phyloP scores from a whole-genome alignment of 257 asterid species.

The Nemophila menziesii region DNA sequence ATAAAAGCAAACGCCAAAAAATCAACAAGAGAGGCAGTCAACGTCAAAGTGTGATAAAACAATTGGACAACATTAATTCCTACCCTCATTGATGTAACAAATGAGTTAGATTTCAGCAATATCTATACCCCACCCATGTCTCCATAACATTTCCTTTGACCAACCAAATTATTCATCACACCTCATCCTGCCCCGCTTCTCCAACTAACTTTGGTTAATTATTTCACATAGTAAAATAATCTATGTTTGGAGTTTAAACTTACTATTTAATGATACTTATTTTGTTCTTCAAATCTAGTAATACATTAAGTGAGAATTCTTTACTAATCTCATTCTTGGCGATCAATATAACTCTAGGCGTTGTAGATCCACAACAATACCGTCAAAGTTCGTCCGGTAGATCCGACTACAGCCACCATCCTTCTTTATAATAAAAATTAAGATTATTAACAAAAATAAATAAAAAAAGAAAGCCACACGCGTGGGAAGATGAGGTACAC shows the following conservation, averaged over 20 bases:
- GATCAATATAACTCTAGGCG: no score
- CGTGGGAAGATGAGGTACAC: no score
- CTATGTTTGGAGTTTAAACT: no score
- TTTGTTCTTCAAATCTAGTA: conserved; percentile 17
- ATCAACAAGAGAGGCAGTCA: neutral
- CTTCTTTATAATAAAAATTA: no score
- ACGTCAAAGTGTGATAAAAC: conserved; percentile 12
- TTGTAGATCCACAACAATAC: no score
- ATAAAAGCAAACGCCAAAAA: conserved; percentile 2
- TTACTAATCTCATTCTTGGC: no score
- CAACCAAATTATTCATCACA: conserved; percentile 13
- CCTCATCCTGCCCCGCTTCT: no score
- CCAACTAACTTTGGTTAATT: conserved; percentile 4
- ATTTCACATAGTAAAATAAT: neutral
- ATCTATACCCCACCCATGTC: conserved; percentile 11
- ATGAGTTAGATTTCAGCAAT: conserved; percentile 24
- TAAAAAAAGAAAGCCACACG: no score
- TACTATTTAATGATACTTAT: neutral
- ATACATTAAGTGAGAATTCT: no score
- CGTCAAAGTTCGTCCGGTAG: no score
- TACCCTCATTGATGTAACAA: conserved; percentile 10
- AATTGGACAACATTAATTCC: conserved; percentile 10
- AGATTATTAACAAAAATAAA: no score
- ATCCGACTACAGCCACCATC: no score
- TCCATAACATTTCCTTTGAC: conserved; percentile 27